Evolutionary conservation across 164 flowering plant species (phyloP).

Genomic region (Macadamia tetraphylla): DNA sequence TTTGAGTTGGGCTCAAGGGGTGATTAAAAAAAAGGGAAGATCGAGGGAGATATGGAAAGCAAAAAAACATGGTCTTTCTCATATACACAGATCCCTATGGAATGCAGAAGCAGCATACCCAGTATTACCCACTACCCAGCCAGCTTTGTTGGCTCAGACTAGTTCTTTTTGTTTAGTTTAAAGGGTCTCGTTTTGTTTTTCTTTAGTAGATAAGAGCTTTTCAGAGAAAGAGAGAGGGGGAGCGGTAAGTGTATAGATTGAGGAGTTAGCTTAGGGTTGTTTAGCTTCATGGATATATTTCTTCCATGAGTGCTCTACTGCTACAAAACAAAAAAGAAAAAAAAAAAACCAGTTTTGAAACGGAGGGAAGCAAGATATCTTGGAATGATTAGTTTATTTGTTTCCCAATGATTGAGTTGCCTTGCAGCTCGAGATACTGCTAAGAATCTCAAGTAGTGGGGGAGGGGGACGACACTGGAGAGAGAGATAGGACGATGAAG

Average conservation of each 20-base stretch:
- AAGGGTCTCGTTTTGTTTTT: constrained; percentile 40
- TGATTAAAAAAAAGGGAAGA: neutral
- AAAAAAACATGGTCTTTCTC: constrained; percentile 40
- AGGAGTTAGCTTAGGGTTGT: constrained; percentile 8
- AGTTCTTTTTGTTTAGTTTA: constrained; percentile 73
- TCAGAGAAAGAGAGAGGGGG: constrained; percentile 14
- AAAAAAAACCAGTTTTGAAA: constrained; percentile 29
- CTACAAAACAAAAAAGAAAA: constrained; percentile 39
- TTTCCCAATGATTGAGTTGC: constrained; percentile 56
- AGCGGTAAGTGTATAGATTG: constrained; percentile 13
- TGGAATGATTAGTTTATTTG: constrained; percentile 41
- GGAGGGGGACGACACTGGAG: constrained; percentile 16
- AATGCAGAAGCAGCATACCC: constrained; percentile 32
- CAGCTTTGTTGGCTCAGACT: constrained; percentile 45
- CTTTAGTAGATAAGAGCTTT: constrained; percentile 8
- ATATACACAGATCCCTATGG: constrained; percentile 83
- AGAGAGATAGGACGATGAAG: constrained; percentile 53
- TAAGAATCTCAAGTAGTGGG: constrained; percentile 15
- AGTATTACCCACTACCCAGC: constrained; percentile 2
- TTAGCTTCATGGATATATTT: constrained; percentile 8
- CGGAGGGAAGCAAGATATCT: constrained; percentile 22
- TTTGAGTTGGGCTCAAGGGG: constrained; percentile 29
- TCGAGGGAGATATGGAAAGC: constrained; percentile 10
- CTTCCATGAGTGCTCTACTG: constrained; percentile 27
- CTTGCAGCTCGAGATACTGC: constrained; percentile 26